Percentiles rank a stretch among this genome's conserved stretches.
Conservation (phyloP, 192 early-diverging fungal genomes). For the Pilaira anomala region DNA sequence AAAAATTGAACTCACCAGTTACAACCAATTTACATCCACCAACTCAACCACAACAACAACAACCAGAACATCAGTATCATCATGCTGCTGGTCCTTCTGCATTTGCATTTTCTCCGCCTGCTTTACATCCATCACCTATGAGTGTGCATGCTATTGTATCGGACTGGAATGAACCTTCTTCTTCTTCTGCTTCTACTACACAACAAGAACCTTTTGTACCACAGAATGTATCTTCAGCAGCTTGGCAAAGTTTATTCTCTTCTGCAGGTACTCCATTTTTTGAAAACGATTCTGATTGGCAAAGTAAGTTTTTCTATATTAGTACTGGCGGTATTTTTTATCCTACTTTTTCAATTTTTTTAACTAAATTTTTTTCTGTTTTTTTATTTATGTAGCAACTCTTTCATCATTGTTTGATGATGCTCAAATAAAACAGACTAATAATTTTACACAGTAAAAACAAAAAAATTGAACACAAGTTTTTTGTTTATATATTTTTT, state of each 20-base stretch:
- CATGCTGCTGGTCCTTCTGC: too few species aligned
- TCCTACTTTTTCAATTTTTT: too few species aligned
- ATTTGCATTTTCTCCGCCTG: neutral
- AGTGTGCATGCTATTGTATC: slow-evolving; percentile 14
- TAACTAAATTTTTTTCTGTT: neutral
- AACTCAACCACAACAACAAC: too few species aligned
- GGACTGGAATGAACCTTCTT: neutral
- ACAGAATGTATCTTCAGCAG: neutral
- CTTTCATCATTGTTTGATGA: slow-evolving; percentile 10
- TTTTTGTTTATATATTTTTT: neutral
- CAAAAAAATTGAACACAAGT: too few species aligned
- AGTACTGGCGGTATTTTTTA: too few species aligned
- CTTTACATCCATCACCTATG: neutral
- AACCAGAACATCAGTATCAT: too few species aligned
- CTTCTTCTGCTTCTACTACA: too few species aligned
- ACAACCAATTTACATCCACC: too few species aligned
- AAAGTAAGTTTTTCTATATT: neutral
- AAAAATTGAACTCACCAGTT: neutral
- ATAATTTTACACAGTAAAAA: too few species aligned
- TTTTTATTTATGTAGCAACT: neutral
- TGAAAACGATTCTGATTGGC: slow-evolving; percentile 10
- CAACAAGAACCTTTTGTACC: too few species aligned
- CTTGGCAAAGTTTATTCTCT: slow-evolving; percentile 20
- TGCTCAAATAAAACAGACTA: neutral
- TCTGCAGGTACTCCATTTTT: slow-evolving; percentile 15